Evolutionary conservation across 1,139 yeast genomes (phyloP).

Genomic region (Blastobotrys malaysiensis): DNA sequence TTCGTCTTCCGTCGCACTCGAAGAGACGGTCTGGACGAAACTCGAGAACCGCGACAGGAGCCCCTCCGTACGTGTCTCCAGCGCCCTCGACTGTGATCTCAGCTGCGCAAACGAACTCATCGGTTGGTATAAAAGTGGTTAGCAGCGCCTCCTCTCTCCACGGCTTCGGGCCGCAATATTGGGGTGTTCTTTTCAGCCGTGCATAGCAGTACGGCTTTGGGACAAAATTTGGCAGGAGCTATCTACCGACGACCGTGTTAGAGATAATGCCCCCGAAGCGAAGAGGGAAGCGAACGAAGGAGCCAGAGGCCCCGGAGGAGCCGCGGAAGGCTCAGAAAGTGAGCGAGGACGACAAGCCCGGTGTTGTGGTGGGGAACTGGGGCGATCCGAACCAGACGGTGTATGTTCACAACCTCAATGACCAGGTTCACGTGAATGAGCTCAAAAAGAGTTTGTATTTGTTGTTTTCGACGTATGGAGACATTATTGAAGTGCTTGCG

Average conservation of each 20-base stretch:
- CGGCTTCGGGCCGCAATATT: background rate
- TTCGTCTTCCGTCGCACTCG: conserved; percentile 47
- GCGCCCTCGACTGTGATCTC: conserved; percentile 49
- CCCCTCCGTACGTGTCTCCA: conserved; percentile 52
- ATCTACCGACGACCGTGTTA: background rate
- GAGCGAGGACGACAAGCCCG: background rate
- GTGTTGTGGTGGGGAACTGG: background rate
- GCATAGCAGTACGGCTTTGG: background rate
- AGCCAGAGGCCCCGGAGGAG: conserved; percentile 1
- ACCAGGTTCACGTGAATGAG: conserved; percentile 45
- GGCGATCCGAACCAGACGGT: conserved; percentile 45
- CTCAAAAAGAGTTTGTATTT: conserved; percentile 54
- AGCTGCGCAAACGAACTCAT: conserved; percentile 41
- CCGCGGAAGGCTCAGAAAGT: conserved; percentile 3
- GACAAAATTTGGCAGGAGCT: conserved; percentile 1
- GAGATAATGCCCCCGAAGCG: conserved; percentile 8
- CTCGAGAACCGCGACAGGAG: conserved; percentile 48
- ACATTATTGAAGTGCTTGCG: conserved; percentile 51
- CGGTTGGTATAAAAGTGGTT: background rate
- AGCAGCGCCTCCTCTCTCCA: background rate
- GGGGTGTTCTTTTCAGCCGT: background rate
- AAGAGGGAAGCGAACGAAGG: conserved; percentile 2
- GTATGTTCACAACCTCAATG: conserved; percentile 62
- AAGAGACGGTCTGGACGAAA: conserved; percentile 47
- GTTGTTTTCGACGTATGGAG: conserved; percentile 64